Percentiles rank a stretch among this genome's conserved stretches.
Evolutionary conservation across 2,329 filamentous ascomycete species (phyloP).

Genomic region (Arthroderma uncinatum): DNA sequence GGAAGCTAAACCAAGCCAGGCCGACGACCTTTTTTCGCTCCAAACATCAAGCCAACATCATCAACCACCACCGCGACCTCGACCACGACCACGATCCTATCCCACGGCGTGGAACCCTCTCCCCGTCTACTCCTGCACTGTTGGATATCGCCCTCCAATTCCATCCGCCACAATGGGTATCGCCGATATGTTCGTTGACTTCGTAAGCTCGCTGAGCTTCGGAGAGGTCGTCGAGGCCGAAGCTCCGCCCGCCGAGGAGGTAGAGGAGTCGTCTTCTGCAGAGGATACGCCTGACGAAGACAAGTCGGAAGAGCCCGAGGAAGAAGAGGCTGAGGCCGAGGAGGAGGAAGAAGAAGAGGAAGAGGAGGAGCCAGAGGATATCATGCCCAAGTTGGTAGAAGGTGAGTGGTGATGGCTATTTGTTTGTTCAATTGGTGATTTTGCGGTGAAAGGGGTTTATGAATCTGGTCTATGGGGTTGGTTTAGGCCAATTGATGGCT

Average conservation of each 20-base stretch:
- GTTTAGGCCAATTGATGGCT: not conserved
- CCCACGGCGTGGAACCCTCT: not conserved
- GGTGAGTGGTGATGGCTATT: constrained; percentile 48
- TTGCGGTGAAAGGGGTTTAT: not conserved
- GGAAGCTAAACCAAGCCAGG: not conserved
- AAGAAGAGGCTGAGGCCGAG: constrained; percentile 41
- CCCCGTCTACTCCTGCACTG: not conserved
- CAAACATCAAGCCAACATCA: not conserved
- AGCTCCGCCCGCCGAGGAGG: constrained; percentile 42
- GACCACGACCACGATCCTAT: not conserved
- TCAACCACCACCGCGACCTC: not conserved
- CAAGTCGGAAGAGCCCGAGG: constrained; percentile 31
- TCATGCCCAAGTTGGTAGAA: constrained; percentile 81
- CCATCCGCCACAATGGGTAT: constrained; percentile 44
- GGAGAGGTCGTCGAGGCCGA: constrained; percentile 48
- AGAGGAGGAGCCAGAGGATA: constrained; percentile 70
- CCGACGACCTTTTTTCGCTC: constrained; percentile 1
- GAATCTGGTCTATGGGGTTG: not conserved
- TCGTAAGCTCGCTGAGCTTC: constrained; percentile 54
- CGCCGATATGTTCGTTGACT: constrained; percentile 53
- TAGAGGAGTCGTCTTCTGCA: constrained; percentile 24
- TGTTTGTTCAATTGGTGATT: not conserved
- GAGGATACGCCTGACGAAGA: constrained; percentile 19
- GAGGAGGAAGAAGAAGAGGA: constrained; percentile 54
- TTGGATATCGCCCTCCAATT: constrained; percentile 1